Evolutionary conservation across 768 basidiomycete genomes (phyloP), one percentile per base, ranked within the genome.

Genomic region (Fomitopsis pulvina): DNA sequence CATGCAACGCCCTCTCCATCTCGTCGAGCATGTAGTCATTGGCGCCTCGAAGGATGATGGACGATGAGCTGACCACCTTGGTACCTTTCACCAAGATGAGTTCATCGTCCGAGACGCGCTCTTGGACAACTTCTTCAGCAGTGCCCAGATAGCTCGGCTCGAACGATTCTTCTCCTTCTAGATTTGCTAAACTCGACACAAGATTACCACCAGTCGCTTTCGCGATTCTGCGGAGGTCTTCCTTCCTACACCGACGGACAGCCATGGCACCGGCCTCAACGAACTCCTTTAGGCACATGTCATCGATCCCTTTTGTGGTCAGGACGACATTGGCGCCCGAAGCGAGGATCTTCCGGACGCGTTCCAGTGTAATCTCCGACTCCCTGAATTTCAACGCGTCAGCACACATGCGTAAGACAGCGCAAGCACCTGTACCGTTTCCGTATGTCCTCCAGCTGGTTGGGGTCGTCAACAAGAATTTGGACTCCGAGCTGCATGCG

Each of bases 1-100:
- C 96, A 64, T 99, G 95, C 58, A 98, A 67, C 0, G 92, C 87
- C 42, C 96, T 76, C 71, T 99, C 96, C 96, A 98, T 99, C 76
- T 99, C 96, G 66, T 99, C 96, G 59, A 98, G 72, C 89, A 97
- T 93, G 67, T 95, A 97, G 68, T 99, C 96, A 67, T 98, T 99
- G 25, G 96, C 96, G 40, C 96, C 96, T 48, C 96, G 81, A 51
- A 99, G 75, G 51, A 99, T 81, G 61, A 99, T 88, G 18, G 93
- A 96, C 12, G 87, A 77, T 21, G 92, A 94, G 71, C 72, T 93
- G 63, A 98, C 94, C 37, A 92, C 86, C 70, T 95, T 98, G 44
- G 94, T 98, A 2, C 96, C 96, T 73, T 97, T 99, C 73, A 98
- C 75, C 56, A 99, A 72, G 66, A 98, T 98, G 40, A 96, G 78